Conservation (phyloP, 2,329 filamentous ascomycete species). For the Trichoderma hamatum region DNA sequence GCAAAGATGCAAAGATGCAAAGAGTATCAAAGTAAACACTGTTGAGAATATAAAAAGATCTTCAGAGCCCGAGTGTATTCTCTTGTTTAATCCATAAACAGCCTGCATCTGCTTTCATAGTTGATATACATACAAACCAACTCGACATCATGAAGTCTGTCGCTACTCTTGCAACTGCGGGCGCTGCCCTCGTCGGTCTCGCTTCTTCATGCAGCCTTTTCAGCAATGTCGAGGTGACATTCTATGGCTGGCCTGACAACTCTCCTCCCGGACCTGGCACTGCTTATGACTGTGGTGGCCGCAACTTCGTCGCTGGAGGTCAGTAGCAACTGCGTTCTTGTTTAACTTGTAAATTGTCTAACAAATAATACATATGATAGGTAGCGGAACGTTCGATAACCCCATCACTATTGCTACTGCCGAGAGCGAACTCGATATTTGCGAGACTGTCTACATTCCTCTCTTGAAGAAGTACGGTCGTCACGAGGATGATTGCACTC, state of each 20-base stretch:
- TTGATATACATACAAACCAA: neutral
- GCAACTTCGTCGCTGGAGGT: conserved; percentile 28
- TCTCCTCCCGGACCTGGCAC: conserved; percentile 29
- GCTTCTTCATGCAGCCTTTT: conserved; percentile 24
- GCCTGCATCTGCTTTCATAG: neutral
- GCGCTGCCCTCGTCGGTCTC: conserved; percentile 3
- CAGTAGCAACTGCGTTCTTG: neutral
- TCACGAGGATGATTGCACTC: conserved; percentile 28
- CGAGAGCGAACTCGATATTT: conserved; percentile 27
- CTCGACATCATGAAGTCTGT: conserved; percentile 27
- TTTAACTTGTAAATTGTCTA: neutral
- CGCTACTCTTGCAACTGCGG: conserved; percentile 14
- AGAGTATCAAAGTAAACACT: too few relatives aligned
- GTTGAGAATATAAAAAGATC: neutral
- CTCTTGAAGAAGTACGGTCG: conserved; percentile 30
- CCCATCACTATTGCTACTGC: conserved; percentile 30
- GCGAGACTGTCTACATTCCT: conserved; percentile 29
- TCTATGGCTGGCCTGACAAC: conserved; percentile 31
- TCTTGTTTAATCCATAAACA: neutral
- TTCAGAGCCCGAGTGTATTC: neutral
- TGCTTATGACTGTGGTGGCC: conserved; percentile 28
- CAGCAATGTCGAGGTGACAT: conserved; percentile 28
- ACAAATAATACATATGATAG: conserved; percentile 3
- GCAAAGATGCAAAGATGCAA: neutral
- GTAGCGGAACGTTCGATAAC: conserved; percentile 28